Evolutionary conservation across 768 basidiomycete species (phyloP).

Genomic region (Lentinula raphanica): DNA sequence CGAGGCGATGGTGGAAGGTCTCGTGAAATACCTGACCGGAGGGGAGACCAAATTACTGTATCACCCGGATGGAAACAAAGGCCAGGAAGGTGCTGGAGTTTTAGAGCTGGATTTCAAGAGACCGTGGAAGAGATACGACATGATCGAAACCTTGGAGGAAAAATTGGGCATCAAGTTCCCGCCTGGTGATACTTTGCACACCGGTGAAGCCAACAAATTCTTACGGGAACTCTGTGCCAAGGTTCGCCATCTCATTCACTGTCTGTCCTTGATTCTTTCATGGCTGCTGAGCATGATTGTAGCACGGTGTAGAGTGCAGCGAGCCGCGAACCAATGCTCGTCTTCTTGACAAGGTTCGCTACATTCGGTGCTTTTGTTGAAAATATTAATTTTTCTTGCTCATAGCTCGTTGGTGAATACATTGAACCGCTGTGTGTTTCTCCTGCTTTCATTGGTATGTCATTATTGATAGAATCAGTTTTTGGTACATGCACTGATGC

Average conservation of each 20-base stretch:
- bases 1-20: conserved; percentile 81
- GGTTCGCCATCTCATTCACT: conserved; percentile 46
- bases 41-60: conserved; percentile 76
- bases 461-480: background rate
- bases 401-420: conserved; percentile 91
- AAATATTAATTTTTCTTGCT: conserved; percentile 2
- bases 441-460: conserved; percentile 87
- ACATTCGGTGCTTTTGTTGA: background rate
- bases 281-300: background rate
- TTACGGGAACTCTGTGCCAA: conserved; percentile 78
- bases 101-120: conserved; percentile 81
- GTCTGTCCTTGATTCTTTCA: background rate
- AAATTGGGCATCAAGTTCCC: conserved; percentile 92
- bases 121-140: conserved; percentile 98
- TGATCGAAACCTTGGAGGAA: conserved; percentile 95
- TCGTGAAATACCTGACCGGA: conserved; percentile 82
- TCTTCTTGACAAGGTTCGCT: conserved; percentile 81
- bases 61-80: conserved; percentile 93
- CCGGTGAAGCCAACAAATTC: conserved; percentile 84
- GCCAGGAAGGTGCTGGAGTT: conserved; percentile 53
- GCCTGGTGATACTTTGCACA: conserved; percentile 84
- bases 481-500: background rate
- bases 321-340: conserved; percentile 95
- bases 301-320: conserved; percentile 96
- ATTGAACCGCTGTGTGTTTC: conserved; percentile 97